Evolutionary conservation across 1,284 basidiomycete species (phyloP), one percentile per base, ranked within the genome.

Genomic region (Sphagnurus paluster): DNA sequence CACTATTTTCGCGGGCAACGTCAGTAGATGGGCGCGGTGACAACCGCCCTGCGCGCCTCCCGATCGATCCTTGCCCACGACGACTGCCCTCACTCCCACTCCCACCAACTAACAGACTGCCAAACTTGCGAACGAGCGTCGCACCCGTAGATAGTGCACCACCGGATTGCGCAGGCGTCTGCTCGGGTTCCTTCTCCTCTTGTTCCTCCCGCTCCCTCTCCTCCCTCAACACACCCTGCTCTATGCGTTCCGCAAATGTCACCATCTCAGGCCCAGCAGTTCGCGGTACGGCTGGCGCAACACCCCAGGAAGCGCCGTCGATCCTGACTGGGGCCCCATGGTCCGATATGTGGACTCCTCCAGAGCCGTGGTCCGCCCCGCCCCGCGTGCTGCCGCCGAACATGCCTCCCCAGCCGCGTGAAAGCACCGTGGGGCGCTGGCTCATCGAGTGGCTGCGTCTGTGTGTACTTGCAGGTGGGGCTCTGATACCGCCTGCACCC

Each of bases 391-490:
- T n/a, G n/a, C n/a, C 69, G 13, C 78, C 76, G 59, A 84, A 80
- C 67, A 81, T 71, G 14, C 64, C 65, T 21, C 65, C 68, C 72
- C 71, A 74, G 4, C 67, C 64, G 44, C 66, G 59, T 17, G 54
- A 53, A n/a, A 71, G 46, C 30, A 62, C 64, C 26, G 71, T 74
- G 24, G 84, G 88, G 11, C 83, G 71, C 59, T 89, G 86, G 54
- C 83, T 88, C 56, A 92, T 73, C 59, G 84, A 88, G 61, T 90
- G 89, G 53, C 82, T 87, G 39, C 85, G 71, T 42, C 79, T 73
- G 62, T 87, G 87, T 8, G 79, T 81, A 39, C 80, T 80, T 16
- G 79, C 80, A 17, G 82, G 81, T 4, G 86, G 83, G 4, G 82
- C 79, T 24, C 82, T 72, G 40, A 86, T 49, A 13, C 64, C 60